phyloP scores from a whole-genome alignment of 2,329 filamentous ascomycete species.

The Tolypocladium endophyticum region DNA sequence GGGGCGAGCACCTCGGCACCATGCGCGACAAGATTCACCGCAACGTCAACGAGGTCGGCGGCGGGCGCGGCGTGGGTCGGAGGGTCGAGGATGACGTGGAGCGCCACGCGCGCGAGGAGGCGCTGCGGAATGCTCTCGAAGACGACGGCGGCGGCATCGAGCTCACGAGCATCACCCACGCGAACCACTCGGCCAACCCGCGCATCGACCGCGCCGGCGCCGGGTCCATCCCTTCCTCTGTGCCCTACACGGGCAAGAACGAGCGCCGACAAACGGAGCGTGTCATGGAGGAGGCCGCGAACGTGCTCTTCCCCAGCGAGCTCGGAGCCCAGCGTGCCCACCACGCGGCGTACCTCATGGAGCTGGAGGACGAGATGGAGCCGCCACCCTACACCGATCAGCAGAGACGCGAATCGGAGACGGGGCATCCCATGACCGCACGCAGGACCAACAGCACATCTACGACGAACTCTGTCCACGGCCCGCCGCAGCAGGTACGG shows the following conservation, averaged over 20 bases:
- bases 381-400: constrained; percentile 28
- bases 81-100: constrained; percentile 30
- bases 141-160: constrained; percentile 25
- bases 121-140: constrained; percentile 15
- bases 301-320: constrained; percentile 37
- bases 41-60: constrained; percentile 45
- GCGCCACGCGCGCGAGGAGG: constrained; percentile 20
- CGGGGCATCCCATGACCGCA: constrained; percentile 15
- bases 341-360: constrained; percentile 26
- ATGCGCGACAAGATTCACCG: constrained; percentile 43
- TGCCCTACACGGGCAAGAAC: constrained; percentile 29
- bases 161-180: constrained; percentile 19
- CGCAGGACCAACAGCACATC: constrained; percentile 33
- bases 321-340: constrained; percentile 19
- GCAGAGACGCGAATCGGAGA: constrained; percentile 13
- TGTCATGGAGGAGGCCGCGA: constrained; percentile 30
- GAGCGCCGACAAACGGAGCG: constrained; percentile 34
- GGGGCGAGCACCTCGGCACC: constrained; percentile 30
- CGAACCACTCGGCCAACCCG: constrained; percentile 14
- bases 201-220: constrained; percentile 19
- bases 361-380: constrained; percentile 25
- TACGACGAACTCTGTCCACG: constrained; percentile 34
- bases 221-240: constrained; percentile 12
- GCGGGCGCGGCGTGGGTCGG: constrained; percentile 31
- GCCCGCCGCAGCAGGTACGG: constrained; percentile 41